phyloP scores from a whole-genome alignment of 768 basidiomycete genomes.

The Leccinum imitatum region DNA sequence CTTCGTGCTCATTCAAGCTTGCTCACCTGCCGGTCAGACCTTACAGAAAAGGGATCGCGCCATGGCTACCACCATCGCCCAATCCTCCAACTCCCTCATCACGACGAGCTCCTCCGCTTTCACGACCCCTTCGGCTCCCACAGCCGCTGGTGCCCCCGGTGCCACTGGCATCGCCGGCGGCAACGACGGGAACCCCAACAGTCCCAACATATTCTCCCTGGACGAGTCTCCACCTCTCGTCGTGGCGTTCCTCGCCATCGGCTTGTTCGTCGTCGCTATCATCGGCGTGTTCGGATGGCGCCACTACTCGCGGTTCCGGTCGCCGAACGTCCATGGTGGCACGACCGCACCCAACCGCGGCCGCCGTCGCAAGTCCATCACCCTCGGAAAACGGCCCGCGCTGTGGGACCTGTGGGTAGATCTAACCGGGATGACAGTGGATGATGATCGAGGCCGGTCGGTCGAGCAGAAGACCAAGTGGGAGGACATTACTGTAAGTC shows the following conservation, averaged over 20 bases:
- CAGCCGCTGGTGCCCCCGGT: neutral
- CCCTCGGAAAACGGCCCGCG: slow-evolving; percentile 35
- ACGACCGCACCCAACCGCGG: neutral
- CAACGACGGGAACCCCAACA: neutral
- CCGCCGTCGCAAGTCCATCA: neutral
- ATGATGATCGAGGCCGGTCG: neutral
- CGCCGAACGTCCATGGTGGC: neutral
- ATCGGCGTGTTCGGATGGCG: slow-evolving; percentile 49
- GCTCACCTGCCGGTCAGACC: slow-evolving; percentile 6
- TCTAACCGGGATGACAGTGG: neutral
- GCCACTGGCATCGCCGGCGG: neutral
- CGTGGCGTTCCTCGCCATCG: slow-evolving; percentile 59
- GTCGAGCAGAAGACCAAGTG: slow-evolving; percentile 29
- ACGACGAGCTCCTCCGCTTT: slow-evolving; percentile 9
- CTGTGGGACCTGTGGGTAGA: slow-evolving; percentile 47
- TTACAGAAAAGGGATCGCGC: slow-evolving; percentile 11
- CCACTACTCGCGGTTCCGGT: slow-evolving; percentile 28
- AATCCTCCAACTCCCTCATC: neutral
- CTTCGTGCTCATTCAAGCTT: slow-evolving; percentile 5
- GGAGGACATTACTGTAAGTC: slow-evolving; percentile 43
- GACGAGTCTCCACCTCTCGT: slow-evolving; percentile 53
- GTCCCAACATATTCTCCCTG: slow-evolving; percentile 21
- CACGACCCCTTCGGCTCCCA: slow-evolving; percentile 1
- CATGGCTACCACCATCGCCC: slow-evolving; percentile 18
- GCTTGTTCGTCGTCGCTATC: slow-evolving; percentile 51